A percentile compares a stretch with the other conserved stretches of the same genome.
Conservation (phyloP, 2,329 filamentous ascomycete genomes). For the Penicillium sclerotigenum region DNA sequence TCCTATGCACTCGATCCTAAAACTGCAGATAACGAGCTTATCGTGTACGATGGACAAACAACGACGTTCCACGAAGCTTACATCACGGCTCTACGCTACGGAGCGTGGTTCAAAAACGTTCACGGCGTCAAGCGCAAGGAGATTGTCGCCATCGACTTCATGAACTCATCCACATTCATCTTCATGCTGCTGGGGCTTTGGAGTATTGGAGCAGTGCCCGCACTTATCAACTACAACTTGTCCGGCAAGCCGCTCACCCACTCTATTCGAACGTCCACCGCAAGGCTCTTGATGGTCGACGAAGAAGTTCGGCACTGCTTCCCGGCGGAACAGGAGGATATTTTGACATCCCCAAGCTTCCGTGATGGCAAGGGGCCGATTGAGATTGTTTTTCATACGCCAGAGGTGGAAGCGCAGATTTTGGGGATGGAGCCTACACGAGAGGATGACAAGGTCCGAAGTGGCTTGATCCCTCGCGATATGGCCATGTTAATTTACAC, state of each 20-base stretch:
- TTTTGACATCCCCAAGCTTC: conserved; percentile 41
- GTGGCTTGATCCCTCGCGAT: conserved; percentile 50
- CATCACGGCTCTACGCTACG: conserved; percentile 67
- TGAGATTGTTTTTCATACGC: conserved; percentile 60
- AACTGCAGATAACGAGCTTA: conserved; percentile 49
- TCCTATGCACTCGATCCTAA: conserved; percentile 59
- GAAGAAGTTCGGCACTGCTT: conserved; percentile 58
- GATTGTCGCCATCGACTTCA: conserved; percentile 75
- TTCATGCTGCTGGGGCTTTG: conserved; percentile 75
- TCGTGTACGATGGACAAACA: conserved; percentile 65
- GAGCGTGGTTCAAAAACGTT: conserved; percentile 66
- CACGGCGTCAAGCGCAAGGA: conserved; percentile 66
- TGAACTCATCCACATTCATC: conserved; percentile 75
- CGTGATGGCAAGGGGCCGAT: conserved; percentile 48
- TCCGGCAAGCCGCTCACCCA: conserved; percentile 68
- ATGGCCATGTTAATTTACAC: conserved; percentile 79
- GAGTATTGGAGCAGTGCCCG: conserved; percentile 77
- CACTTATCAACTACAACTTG: conserved; percentile 86
- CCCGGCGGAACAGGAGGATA: conserved; percentile 40
- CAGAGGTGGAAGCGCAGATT: conserved; percentile 56
- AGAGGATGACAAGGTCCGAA: conserved; percentile 57
- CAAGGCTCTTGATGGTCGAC: conserved; percentile 69
- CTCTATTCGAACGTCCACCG: conserved; percentile 66
- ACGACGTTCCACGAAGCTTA: conserved; percentile 78
- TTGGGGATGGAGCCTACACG: conserved; percentile 52